Evolutionary conservation across 345 rosid genomes (phyloP).

Genomic region (Sisymbrium altissimum): DNA sequence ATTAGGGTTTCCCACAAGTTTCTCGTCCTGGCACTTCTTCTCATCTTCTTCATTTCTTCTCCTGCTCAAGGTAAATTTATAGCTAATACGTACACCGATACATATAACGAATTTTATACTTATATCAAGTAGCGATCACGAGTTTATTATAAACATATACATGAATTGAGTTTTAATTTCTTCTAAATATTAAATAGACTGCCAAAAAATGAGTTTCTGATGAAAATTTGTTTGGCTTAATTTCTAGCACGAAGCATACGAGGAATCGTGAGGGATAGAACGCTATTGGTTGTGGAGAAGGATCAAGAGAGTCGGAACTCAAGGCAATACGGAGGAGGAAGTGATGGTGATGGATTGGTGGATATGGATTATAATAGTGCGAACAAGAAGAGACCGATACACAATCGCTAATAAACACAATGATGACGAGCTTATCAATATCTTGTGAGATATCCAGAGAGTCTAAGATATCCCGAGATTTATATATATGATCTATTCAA

Average conservation of each 20-base stretch:
- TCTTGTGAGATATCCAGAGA: conserved; percentile 33
- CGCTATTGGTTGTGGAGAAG: conserved; percentile 13
- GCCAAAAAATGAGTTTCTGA: not conserved
- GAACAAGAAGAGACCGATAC: conserved; percentile 37
- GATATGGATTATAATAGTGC: conserved; percentile 37
- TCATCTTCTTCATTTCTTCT: conserved; percentile 24
- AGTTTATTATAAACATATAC: not conserved
- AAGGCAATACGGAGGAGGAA: conserved; percentile 22
- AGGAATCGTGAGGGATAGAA: conserved; percentile 12
- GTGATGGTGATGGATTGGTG: conserved; percentile 32
- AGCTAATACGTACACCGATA: not conserved
- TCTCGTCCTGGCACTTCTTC: conserved; percentile 25
- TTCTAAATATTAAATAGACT: not conserved
- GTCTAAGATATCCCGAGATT: conserved; percentile 34
- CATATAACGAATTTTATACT: not conserved
- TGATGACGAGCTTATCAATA: not conserved
- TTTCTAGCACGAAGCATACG: conserved; percentile 17
- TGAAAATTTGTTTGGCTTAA: not conserved
- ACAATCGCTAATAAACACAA: conserved; percentile 20
- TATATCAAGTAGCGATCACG: not conserved
- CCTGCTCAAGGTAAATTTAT: conserved; percentile 25
- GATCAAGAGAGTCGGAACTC: conserved; percentile 15
- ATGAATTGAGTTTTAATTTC: not conserved
- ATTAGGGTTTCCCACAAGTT: conserved; percentile 33
- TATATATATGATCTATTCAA: not conserved